Evolutionary conservation across 768 basidiomycete genomes (phyloP).

Genomic region (Pisolithus marmoratus): DNA sequence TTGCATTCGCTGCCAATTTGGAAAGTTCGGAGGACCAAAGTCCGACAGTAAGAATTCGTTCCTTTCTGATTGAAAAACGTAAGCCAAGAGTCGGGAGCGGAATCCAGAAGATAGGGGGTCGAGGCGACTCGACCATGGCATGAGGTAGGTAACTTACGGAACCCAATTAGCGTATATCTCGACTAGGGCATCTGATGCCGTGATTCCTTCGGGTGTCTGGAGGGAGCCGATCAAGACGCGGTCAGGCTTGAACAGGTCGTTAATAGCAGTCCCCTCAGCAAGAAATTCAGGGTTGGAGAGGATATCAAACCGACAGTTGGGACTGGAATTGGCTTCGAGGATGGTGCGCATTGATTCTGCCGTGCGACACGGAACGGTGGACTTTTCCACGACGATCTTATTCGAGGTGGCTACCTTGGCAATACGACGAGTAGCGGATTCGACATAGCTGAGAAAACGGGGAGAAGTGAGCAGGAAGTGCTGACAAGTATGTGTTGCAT

Average conservation of each 20-base stretch:
- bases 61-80: conserved; percentile 38
- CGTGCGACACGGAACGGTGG: conserved; percentile 97
- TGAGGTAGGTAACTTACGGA: conserved; percentile 49
- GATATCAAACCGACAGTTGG: conserved; percentile 90
- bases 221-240: conserved; percentile 97
- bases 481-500: conserved; percentile 26
- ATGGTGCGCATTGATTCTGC: conserved; percentile 99
- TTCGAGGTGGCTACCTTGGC: conserved; percentile 83
- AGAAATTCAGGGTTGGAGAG: conserved; percentile 99
- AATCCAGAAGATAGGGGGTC: neutral
- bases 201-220: conserved; percentile 78
- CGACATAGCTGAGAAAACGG: conserved; percentile 71
- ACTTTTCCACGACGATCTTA: conserved; percentile 99
- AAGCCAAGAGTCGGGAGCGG: too few species aligned
- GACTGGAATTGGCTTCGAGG: conserved; percentile 95
- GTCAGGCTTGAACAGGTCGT: conserved; percentile 84
- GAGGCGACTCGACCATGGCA: neutral
- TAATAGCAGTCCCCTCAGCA: conserved; percentile 95
- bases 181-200: conserved; percentile 69
- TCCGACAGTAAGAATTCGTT: conserved; percentile 87
- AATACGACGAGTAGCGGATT: conserved; percentile 93
- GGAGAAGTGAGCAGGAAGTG: conserved; percentile 2
- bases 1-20: conserved; percentile 98
- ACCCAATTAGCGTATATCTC: conserved; percentile 97
- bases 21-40: conserved; percentile 98